Evolutionary conservation across 108 stramenopile species (phyloP), one percentile per base, ranked within the genome.

Genomic region (Halocafeteria seosinensis): DNA sequence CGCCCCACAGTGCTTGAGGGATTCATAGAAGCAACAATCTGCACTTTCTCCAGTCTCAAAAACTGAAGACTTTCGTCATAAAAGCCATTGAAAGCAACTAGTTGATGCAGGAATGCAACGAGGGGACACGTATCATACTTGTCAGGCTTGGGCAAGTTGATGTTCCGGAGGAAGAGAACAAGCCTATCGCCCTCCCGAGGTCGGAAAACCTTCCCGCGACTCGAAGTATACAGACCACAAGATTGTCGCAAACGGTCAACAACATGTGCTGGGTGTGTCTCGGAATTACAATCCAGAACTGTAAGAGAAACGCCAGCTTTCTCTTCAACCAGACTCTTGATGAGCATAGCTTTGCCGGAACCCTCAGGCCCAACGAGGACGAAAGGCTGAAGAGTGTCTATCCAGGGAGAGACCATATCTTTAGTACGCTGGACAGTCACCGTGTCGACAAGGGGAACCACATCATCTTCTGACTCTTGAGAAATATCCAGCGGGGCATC

Each of bases 31-130:
- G 61, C 65, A 1, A 76, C 78, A 28, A 83, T 73, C 2, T 79
- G 78, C 27, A 83, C 67, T 33, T 73, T 66, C 63, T 83, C 78
- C 1, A 81, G 13, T 5, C 72, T 53, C 12, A 83, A 62, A 37
- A 83, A 83, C 73, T 83, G 80, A 6, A 79, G 55, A 34, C 62
- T 65, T 21, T 79, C 80, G 38, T 83, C 82, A 55, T 83, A 83
- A 34, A 83, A 83, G 21, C 82, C 82, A 11, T 65, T 55, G 31
- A 72, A 75, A 11, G 80, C 77, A 24, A 79, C 53, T 29, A 83
- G 66, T 72, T 83, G 82, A 71, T 83, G 82, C 30, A 83, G 62
- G 71, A 83, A 83, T 1, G 82, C 78, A 17, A 83, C 73, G 6
- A 83, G 67, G 74, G 76, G 74, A 52, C 80, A 81, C 8, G 82